A percentile compares a stretch with the other conserved stretches of the same genome.
Conservation (phyloP, 441 rosid genomes). For the Populus hybrid region DNA sequence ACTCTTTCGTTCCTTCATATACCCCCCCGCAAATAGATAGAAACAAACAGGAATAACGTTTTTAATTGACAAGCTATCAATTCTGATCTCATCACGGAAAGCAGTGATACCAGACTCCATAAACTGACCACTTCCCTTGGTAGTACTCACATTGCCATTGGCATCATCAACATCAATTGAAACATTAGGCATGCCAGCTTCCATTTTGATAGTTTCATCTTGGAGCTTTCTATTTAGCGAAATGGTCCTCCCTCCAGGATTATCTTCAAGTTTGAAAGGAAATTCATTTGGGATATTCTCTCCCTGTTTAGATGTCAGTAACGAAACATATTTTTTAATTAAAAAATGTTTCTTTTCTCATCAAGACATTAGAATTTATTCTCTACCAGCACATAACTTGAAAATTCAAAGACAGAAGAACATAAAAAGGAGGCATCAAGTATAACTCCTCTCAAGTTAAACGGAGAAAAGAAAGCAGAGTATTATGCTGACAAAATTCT, state of each 20-base stretch:
- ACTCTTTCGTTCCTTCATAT: too few species aligned
- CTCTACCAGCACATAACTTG: neutral
- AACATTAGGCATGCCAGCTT: conserved; percentile 40
- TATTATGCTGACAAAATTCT: neutral
- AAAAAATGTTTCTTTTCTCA: neutral
- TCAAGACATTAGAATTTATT: neutral
- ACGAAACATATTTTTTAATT: too few species aligned
- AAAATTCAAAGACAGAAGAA: neutral
- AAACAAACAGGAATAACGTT: conserved; percentile 7
- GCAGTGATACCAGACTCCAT: conserved; percentile 63
- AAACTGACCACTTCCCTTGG: conserved; percentile 36
- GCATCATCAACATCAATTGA: conserved; percentile 14
- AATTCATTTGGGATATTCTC: conserved; percentile 44
- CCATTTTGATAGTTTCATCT: conserved; percentile 54
- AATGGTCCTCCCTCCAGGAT: conserved; percentile 57
- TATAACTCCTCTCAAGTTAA: neutral
- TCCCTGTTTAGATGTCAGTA: conserved; percentile 26
- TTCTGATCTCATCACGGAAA: conserved; percentile 45
- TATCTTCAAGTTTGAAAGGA: conserved; percentile 57
- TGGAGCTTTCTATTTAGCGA: conserved; percentile 36
- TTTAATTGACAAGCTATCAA: conserved; percentile 55
- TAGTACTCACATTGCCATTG: conserved; percentile 26
- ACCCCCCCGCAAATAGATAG: too few species aligned
- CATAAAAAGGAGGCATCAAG: neutral
- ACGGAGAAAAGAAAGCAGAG: neutral